Evolutionary conservation across 2,329 filamentous ascomycete genomes (phyloP), one percentile per base, ranked within the genome.

Genomic region (Sphaerostilbella broomeana): DNA sequence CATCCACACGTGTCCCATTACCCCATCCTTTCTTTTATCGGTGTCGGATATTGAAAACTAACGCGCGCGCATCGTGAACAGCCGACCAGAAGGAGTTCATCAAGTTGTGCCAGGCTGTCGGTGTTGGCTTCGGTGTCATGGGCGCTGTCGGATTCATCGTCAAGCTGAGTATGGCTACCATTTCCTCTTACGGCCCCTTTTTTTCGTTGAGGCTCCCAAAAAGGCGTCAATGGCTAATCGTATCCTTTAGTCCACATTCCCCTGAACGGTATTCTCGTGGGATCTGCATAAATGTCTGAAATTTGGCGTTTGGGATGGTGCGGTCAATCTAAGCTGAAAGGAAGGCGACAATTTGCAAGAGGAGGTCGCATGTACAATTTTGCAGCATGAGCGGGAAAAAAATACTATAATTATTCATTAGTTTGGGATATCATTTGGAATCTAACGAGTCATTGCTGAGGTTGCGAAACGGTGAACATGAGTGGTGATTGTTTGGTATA

Each of bases 221-320:
- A n/a, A n/a, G n/a, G n/a, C n/a, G n/a, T n/a, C n/a, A n/a, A n/a
- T n/a, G n/a, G n/a, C n/a, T n/a, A n/a, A n/a, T n/a, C n/a, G n/a
- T n/a, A n/a, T n/a, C n/a, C n/a, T n/a, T n/a, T n/a, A 80, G 75
- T 83, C 48, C 79, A 83, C 60, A 81, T 83, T 34, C 79, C 79
- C 47, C 72, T 84, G 48, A 83, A 83, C 72, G 78, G 81, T 60
- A 77, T 82, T 44, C 71, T 84, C 42, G 79, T 84, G 48, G 78
- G 77, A 45, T 77, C 75, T 60, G 77, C 78, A 58, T 81, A 75
- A 66, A 46, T 41, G 32, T 26, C 38, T 41, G 21, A 19, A 24
- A 17, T 41, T 31, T 17, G 38, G 38, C 38, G 38, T 41, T 41
- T 35, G 22, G 38, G 31, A 29, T 29, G 24, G 19, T 28, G 24